Evolutionary conservation across 768 basidiomycete species (phyloP), one percentile per base, ranked within the genome.

Genomic region (Naganishia onofrii): DNA sequence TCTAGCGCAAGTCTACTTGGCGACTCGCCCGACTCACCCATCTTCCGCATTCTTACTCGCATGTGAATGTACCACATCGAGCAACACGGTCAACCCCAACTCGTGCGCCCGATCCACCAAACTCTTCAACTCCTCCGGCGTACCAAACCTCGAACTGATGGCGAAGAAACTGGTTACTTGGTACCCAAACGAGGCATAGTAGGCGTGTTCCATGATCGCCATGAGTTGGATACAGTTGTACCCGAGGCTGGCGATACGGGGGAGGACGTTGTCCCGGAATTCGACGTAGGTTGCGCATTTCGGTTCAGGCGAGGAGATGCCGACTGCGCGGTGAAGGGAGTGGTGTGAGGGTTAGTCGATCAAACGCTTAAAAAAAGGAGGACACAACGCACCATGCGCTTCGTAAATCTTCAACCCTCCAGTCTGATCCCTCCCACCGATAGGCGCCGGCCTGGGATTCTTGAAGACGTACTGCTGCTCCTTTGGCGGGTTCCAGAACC

Each of bases 221-320:
- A 99, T 99, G 80, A 98, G 85, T 82, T 99, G 96, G 72, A 99
- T 97, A 66, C 88, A 87, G 79, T 98, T 99, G 82, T 99, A 99
- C 10, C 93, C 96, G 29, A 98, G 85, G 69, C 87, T 87, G 80
- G 88, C 88, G 80, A 99, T 98, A 72, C 94, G 85, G 54, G 90
- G 91, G 23, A 99, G 85, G 55, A 90, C 82, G 77, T 95, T 85
- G 67, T 83, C 81, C 31, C 92, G 94, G 76, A 99, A 99, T 81
- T 98, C 96, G 79, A 90, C 92, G 85, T 97, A 99, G 2, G 90
- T 91, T 15, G 93, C 96, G 32, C 98, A 91, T 68, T 91, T 85
- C 54, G 84, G 84, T 76, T 98, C 94, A 2, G 89, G 79, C 17
- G 93, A 91, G 17, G 96, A 95, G 70, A 98, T 98, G 8, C 96